Conservation (phyloP, 352 stramenopile genomes). For the Globisporangium irregulare region DNA sequence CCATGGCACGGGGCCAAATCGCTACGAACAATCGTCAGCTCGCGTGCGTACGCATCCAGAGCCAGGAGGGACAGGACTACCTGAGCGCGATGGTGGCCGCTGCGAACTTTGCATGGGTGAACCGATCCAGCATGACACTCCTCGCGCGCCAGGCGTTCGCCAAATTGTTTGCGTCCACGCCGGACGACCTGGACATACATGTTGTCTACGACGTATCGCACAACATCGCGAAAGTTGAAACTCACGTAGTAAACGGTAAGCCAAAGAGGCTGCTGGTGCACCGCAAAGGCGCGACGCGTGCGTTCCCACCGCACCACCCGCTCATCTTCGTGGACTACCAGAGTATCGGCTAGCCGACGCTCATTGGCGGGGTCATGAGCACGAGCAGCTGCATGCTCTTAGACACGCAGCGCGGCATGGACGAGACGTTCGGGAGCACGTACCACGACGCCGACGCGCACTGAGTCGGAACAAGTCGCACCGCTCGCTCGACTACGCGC, state of each 20-base stretch:
- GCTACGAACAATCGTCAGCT: neutral
- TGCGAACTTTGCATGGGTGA: neutral
- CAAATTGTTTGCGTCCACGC: neutral
- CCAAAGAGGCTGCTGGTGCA: neutral
- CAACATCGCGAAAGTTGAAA: neutral
- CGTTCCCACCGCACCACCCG: conserved; percentile 1
- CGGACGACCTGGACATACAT: neutral
- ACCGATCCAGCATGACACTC: neutral
- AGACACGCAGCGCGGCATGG: neutral
- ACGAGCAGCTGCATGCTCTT: neutral
- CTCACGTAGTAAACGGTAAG: neutral
- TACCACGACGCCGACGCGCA: neutral
- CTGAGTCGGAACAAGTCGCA: neutral
- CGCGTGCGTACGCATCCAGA: neutral
- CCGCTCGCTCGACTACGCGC: neutral
- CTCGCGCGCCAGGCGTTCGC: neutral
- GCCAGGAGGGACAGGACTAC: neutral
- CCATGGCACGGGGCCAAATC: neutral
- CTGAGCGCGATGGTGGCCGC: neutral
- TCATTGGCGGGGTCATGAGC: neutral
- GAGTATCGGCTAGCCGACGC: neutral
- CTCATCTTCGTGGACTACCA: conserved; percentile 4
- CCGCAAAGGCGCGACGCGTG: neutral
- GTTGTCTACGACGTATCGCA: neutral
- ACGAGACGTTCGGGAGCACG: neutral